These are phyloP conservation scores for Eleusine coracana DNA, from an alignment of 176 grass and related monocot species.

Conservation along the genomic window DNA sequence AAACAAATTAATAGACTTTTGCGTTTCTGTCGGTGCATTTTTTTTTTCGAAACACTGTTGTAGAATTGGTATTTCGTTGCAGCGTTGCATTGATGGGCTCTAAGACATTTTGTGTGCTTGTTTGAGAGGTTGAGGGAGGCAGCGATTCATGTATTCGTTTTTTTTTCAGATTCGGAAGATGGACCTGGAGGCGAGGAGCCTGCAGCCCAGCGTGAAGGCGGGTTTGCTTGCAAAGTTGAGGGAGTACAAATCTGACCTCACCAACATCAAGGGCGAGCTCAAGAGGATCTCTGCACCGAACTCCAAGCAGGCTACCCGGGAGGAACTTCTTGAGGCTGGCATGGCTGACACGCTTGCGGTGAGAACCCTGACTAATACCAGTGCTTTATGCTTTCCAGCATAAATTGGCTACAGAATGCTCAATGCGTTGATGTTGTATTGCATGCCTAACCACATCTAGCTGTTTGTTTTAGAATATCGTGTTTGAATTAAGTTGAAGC, in stretches of 20 bases:
- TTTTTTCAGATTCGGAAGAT: constrained; percentile 74
- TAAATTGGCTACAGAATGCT: background rate
- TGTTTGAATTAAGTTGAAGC: background rate
- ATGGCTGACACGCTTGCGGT: constrained; percentile 79
- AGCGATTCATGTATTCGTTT: background rate
- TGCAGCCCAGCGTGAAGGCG: constrained; percentile 77
- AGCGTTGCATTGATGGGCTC: background rate
- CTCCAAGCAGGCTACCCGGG: constrained; percentile 65
- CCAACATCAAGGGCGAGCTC: constrained; percentile 74
- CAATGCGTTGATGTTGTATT: background rate
- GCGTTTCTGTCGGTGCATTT: background rate
- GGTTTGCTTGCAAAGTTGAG: constrained; percentile 83
- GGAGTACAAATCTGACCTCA: constrained; percentile 94
- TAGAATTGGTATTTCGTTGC: background rate
- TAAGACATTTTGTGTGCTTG: background rate
- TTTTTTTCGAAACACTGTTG: background rate
- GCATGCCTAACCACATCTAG: background rate
- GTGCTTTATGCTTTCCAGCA: background rate
- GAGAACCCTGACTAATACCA: constrained; percentile 14
- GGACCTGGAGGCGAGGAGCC: constrained; percentile 90
- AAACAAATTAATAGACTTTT: background rate
- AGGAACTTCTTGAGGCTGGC: constrained; percentile 86
- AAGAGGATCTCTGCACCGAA: constrained; percentile 74
- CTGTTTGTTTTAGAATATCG: background rate
- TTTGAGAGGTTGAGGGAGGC: background rate